A percentile compares a stretch with the other conserved stretches of the same genome.
Conservation (phyloP, 768 basidiomycete genomes). For the Amanita subjunquillea region DNA sequence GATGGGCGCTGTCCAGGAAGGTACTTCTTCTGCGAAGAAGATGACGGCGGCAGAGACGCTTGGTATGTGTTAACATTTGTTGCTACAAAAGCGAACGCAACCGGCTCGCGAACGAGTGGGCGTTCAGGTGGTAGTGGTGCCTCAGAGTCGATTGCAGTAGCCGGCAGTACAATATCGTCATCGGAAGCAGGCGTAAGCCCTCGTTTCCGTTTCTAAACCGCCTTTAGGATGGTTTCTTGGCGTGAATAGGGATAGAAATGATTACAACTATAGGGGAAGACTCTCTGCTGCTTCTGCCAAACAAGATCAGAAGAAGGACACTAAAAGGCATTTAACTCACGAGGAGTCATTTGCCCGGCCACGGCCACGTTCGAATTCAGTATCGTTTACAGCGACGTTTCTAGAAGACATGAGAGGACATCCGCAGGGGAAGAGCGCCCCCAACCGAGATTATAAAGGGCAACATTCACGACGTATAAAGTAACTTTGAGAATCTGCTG, state of each 20-base stretch:
- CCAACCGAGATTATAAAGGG: too few species aligned
- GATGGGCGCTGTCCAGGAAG: slow-evolving; percentile 44
- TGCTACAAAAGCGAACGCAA: slow-evolving; percentile 36
- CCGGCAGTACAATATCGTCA: slow-evolving; percentile 30
- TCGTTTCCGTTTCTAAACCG: slow-evolving; percentile 32
- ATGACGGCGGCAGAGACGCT: slow-evolving; percentile 17
- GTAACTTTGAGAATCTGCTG: background rate
- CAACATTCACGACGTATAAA: too few species aligned
- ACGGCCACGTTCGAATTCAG: slow-evolving; percentile 24
- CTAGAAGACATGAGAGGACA: slow-evolving; percentile 1
- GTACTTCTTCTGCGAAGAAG: slow-evolving; percentile 20
- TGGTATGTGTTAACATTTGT: slow-evolving; percentile 31
- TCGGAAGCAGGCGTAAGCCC: slow-evolving; percentile 44
- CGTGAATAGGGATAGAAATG: background rate
- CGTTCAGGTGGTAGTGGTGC: slow-evolving; percentile 36
- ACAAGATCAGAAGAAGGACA: background rate
- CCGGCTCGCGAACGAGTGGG: slow-evolving; percentile 49
- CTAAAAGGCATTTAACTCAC: slow-evolving; percentile 16
- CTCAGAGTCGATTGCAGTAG: slow-evolving; percentile 31
- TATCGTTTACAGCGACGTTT: slow-evolving; percentile 1
- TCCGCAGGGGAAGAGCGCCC: background rate
- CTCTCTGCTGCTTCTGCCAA: slow-evolving; percentile 3
- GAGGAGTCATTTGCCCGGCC: slow-evolving; percentile 28
- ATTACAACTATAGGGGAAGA: slow-evolving; percentile 6
- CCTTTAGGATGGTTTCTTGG: slow-evolving; percentile 5